Conservation (phyloP, 768 basidiomycete species). For the Psilocybe sp. region DNA sequence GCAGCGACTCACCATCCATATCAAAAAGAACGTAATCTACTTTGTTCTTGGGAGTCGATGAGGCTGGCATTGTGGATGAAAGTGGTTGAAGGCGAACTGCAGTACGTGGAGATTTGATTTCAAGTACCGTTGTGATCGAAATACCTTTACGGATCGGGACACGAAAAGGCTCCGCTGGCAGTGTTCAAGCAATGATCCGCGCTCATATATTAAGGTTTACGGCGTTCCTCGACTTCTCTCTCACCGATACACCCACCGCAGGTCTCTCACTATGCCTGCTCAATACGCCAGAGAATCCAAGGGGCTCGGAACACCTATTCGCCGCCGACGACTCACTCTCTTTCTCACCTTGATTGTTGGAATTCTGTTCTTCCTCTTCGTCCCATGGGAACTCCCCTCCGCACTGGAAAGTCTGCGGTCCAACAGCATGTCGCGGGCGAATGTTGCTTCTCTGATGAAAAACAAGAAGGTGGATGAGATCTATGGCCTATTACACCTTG, state of each 20-base stretch:
- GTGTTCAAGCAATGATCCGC: neutral
- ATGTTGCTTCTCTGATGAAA: slow-evolving; percentile 35
- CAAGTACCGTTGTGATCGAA: neutral
- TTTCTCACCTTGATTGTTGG: slow-evolving; percentile 29
- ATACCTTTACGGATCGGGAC: neutral
- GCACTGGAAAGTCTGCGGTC: slow-evolving; percentile 31
- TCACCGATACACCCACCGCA: neutral
- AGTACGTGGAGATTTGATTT: neutral
- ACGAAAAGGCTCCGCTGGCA: neutral
- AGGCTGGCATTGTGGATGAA: neutral
- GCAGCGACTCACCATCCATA: slow-evolving; percentile 56
- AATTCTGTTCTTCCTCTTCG: slow-evolving; percentile 38
- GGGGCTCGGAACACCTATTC: slow-evolving; percentile 19
- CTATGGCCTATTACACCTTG: slow-evolving; percentile 68
- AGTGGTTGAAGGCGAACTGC: neutral
- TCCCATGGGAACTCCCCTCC: slow-evolving; percentile 40
- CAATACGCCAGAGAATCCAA: slow-evolving; percentile 13
- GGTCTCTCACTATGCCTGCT: slow-evolving; percentile 7
- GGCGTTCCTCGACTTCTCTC: neutral
- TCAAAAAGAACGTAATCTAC: slow-evolving; percentile 71
- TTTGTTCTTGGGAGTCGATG: slow-evolving; percentile 13
- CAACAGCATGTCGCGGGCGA: slow-evolving; percentile 35
- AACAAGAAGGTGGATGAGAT: slow-evolving; percentile 47
- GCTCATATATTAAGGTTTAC: neutral
- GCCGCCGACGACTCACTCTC: slow-evolving; percentile 46